These are phyloP conservation scores for Protea cynaroides DNA, from an alignment of 164 flowering plant genomes.

Conservation along the genomic window DNA sequence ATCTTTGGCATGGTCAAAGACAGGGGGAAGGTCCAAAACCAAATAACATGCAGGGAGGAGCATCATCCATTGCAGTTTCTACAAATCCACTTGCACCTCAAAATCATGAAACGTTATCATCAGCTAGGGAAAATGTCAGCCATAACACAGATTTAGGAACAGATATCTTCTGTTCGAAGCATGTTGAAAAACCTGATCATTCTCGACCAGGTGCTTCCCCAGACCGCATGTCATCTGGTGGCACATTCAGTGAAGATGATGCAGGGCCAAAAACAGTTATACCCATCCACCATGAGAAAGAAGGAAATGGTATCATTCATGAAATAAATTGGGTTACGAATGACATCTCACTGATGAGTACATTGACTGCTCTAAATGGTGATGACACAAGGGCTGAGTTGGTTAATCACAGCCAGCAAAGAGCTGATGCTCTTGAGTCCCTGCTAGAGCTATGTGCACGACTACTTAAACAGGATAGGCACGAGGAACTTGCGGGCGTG, in stretches of 20 bases:
- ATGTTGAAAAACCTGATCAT: background rate
- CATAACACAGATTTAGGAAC: background rate
- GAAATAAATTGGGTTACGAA: constrained; percentile 9
- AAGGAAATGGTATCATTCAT: constrained; percentile 6
- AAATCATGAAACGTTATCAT: background rate
- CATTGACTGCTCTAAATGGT: constrained; percentile 20
- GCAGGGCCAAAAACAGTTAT: background rate
- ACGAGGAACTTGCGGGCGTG: constrained; percentile 76
- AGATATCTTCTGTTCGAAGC: background rate
- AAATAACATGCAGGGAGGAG: background rate
- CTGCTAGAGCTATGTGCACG: constrained; percentile 87
- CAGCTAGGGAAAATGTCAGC: background rate
- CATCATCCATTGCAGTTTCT: background rate
- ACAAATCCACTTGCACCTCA: background rate
- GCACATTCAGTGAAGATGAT: background rate
- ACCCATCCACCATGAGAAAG: background rate
- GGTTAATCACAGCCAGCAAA: constrained; percentile 46
- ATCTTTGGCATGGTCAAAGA: background rate
- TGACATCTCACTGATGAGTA: constrained; percentile 23
- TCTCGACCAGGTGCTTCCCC: background rate
- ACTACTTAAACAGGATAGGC: constrained; percentile 62
- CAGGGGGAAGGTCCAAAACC: background rate
- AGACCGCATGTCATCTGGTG: background rate
- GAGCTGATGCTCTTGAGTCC: constrained; percentile 85
- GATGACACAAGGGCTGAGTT: constrained; percentile 28